Conservation (phyloP, 352 stramenopile species). For the Phytopythium cucurbitacearum region DNA sequence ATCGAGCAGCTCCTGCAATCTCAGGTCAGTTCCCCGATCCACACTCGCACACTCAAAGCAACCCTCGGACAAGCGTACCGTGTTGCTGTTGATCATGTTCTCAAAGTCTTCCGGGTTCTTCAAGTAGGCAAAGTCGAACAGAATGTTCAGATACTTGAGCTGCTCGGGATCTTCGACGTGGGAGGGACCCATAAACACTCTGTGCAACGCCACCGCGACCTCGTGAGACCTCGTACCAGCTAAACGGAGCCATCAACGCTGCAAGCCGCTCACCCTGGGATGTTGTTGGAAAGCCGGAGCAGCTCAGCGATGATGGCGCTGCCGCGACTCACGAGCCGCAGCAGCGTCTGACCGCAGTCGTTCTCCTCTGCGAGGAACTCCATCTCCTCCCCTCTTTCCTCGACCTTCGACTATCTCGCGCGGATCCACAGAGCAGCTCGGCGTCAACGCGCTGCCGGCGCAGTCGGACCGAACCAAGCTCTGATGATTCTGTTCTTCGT, state of each 20-base stretch:
- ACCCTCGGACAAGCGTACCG: slow-evolving; percentile 30
- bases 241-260: neutral
- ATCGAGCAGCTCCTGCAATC: slow-evolving; percentile 68
- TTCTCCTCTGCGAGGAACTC: slow-evolving; percentile 91
- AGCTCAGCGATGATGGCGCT: slow-evolving; percentile 92
- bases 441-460: too few species aligned
- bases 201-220: slow-evolving; percentile 18
- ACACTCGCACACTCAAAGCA: neutral
- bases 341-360: slow-evolving; percentile 92
- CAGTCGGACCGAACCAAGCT: too few species aligned
- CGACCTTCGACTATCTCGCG: too few species aligned
- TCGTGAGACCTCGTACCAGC: neutral
- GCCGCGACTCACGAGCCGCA: slow-evolving; percentile 89
- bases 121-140: slow-evolving; percentile 95
- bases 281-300: slow-evolving; percentile 88
- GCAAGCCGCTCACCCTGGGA: slow-evolving; percentile 56
- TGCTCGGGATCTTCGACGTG: slow-evolving; percentile 87
- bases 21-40: neutral
- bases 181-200: slow-evolving; percentile 81
- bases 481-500: too few species aligned
- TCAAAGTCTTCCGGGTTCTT: slow-evolving; percentile 95
- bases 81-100: slow-evolving; percentile 90
- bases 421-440: too few species aligned
- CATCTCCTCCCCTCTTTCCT: slow-evolving; percentile 23
- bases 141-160: slow-evolving; percentile 89